Percentiles rank a stretch among this genome's conserved stretches.
These are phyloP conservation scores for Colletotrichum chrysophilum DNA, from an alignment of 2,329 filamentous ascomycete species.

Conservation along the genomic window DNA sequence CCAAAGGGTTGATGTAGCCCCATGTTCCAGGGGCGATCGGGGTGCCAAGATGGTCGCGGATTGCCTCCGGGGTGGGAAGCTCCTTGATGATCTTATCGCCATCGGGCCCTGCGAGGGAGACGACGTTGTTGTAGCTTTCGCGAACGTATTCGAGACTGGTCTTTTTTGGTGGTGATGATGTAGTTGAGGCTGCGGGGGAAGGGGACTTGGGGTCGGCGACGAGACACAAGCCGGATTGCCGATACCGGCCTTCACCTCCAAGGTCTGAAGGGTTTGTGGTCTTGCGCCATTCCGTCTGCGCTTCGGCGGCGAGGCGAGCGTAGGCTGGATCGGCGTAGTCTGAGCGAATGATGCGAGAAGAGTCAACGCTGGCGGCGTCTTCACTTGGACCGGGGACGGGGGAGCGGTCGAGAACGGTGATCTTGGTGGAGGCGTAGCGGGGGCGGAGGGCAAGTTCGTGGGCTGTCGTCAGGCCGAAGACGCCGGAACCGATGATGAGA, in stretches of 20 bases:
- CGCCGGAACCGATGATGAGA: conserved; percentile 73
- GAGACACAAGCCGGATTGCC: conserved; percentile 71
- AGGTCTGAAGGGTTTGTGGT: conserved; percentile 54
- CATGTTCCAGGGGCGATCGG: conserved; percentile 62
- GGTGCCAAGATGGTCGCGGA: conserved; percentile 50
- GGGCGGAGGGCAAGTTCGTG: conserved; percentile 71
- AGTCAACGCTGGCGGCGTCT: conserved; percentile 67
- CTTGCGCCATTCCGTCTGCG: conserved; percentile 73
- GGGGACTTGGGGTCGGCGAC: conserved; percentile 45
- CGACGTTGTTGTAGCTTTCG: conserved; percentile 65
- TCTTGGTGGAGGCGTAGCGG: conserved; percentile 54
- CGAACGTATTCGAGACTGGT: conserved; percentile 63
- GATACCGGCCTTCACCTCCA: conserved; percentile 71
- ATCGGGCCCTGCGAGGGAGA: conserved; percentile 48
- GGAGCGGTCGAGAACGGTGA: conserved; percentile 66
- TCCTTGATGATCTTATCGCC: conserved; percentile 45
- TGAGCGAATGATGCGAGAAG: conserved; percentile 67
- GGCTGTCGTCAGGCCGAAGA: conserved; percentile 67
- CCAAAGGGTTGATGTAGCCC: conserved; percentile 76
- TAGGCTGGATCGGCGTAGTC: conserved; percentile 88
- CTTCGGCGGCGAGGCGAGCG: conserved; percentile 72
- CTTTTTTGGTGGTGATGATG: conserved; percentile 31
- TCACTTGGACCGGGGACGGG: conserved; percentile 51
- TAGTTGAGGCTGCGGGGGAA: background rate
- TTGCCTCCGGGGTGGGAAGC: conserved; percentile 48